phyloP scores from a whole-genome alignment of 2,329 filamentous ascomycete genomes.

The Ophiocordyceps camponoti-rufipedis region DNA sequence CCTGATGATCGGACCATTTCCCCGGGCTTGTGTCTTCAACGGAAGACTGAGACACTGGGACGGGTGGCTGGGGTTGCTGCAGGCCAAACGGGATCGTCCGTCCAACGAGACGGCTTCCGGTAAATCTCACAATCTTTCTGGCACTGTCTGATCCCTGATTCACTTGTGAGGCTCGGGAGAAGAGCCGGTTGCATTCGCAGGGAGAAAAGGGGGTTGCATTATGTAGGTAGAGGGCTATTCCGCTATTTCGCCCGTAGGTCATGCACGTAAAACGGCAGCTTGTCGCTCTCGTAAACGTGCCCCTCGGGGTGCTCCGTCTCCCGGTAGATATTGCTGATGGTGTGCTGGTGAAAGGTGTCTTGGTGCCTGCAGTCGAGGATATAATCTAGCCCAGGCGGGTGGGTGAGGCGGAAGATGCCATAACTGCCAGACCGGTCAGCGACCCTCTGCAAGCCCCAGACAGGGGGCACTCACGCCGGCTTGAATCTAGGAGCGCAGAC shows the following conservation, averaged over 20 bases:
- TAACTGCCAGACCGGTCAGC: slow-evolving; percentile 31
- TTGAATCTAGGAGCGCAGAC: slow-evolving; percentile 76
- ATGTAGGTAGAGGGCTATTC: neutral
- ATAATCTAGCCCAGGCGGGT: slow-evolving; percentile 77
- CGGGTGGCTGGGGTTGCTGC: neutral
- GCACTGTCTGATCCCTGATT: too few species aligned
- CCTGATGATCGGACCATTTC: neutral
- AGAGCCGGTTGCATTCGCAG: neutral
- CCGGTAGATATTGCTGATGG: slow-evolving; percentile 55
- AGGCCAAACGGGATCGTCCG: neutral
- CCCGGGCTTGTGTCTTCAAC: neutral
- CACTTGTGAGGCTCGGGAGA: too few species aligned
- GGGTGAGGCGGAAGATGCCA: slow-evolving; percentile 83
- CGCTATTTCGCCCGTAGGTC: slow-evolving; percentile 24
- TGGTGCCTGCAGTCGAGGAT: slow-evolving; percentile 62
- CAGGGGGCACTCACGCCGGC: slow-evolving; percentile 41
- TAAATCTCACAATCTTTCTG: too few species aligned
- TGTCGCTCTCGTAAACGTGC: slow-evolving; percentile 51
- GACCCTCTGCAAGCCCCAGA: too few species aligned
- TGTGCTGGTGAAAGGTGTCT: slow-evolving; percentile 68
- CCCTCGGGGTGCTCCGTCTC: slow-evolving; percentile 48
- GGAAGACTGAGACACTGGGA: neutral
- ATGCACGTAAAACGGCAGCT: slow-evolving; percentile 40
- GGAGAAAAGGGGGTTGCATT: too few species aligned
- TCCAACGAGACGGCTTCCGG: too few species aligned